Evolutionary conservation across 2,329 filamentous ascomycete species (phyloP), one percentile per base, ranked within the genome.

Genomic region (Coleophoma eucalyptorum): DNA sequence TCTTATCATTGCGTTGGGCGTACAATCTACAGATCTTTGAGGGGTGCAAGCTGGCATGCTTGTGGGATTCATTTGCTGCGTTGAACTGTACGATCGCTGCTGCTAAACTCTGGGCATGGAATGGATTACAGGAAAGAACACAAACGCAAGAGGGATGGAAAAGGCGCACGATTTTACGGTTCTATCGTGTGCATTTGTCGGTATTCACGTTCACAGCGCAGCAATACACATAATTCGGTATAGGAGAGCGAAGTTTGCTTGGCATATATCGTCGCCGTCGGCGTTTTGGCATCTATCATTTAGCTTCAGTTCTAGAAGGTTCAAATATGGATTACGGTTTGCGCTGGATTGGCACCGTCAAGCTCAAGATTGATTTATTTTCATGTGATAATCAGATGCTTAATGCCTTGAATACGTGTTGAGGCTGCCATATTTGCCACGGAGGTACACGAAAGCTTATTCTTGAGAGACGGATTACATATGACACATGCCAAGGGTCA

Each of bases 21-120:
- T 60, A 52, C 10, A 51, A 38, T 50, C 51, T 54, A 51, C 57
- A 55, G 55, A 54, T 54, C 51, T 44, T 54, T 46, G 46, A 55
- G 52, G 57, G 60, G 42, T 57, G 58, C 59, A 64, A 62, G 60
- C 58, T 62, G 59, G 60, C 53, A 58, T 53, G 58, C 61, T 58
- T 62, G 59, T 55, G 20, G 32, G 19, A 53, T 55, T 55, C 50
- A 38, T 34, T 46, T 31, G 46, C 43, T 43, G 52, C 49, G 53
- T 47, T 57, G 46, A 50, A 57, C 55, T 63, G 57, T 61, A 58
- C 50, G 58, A 61, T 57, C 57, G 52, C 51, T 37, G 51, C 48
- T 45, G 43, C 49, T 47, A 43, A 44, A 58, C 51, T 52, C 50
- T 55, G 53, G 55, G 58, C 55, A 58, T 58, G 51, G 56, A 55